Percentiles rank a stretch among this genome's conserved stretches.
Conservation (phyloP, 2,329 filamentous ascomycete species). For the Phialophora verrucosa region DNA sequence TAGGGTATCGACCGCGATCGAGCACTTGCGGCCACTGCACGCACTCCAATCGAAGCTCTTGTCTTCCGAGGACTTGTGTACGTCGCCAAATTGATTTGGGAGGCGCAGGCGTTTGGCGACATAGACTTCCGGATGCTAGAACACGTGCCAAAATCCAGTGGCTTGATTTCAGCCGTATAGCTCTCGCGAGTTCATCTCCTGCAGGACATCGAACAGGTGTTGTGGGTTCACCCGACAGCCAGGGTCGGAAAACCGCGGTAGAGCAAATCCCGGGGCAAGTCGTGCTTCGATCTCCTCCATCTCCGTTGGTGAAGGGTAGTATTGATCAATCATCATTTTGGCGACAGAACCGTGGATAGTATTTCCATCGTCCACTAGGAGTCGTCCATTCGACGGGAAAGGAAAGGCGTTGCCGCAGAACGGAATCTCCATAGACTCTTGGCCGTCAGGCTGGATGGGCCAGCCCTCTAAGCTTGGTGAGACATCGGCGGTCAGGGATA, state of each 20-base stretch:
- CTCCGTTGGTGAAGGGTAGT: conserved; percentile 46
- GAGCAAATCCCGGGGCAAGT: conserved; percentile 45
- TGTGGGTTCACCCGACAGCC: conserved; percentile 49
- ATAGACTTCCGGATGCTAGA: conserved; percentile 4
- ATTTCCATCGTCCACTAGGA: conserved; percentile 33
- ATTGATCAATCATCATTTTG: conserved; percentile 47
- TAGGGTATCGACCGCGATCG: conserved; percentile 76
- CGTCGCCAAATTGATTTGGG: conserved; percentile 63
- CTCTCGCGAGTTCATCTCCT: conserved; percentile 6
- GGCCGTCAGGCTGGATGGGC: conserved; percentile 8
- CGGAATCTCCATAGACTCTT: background rate
- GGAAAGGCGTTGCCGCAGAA: conserved; percentile 20
- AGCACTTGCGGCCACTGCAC: conserved; percentile 81
- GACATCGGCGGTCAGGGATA: background rate
- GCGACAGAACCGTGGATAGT: conserved; percentile 49
- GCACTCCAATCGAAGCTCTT: conserved; percentile 84
- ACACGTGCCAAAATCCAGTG: background rate
- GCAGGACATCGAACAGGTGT: conserved; percentile 5
- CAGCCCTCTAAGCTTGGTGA: conserved; percentile 8
- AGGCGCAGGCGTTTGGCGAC: conserved; percentile 17
- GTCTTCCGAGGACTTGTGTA: conserved; percentile 80
- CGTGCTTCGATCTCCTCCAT: conserved; percentile 46
- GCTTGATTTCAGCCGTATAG: background rate
- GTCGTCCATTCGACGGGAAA: conserved; percentile 6
- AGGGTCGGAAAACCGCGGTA: conserved; percentile 41